Percentiles rank a stretch among this genome's conserved stretches.
These are phyloP conservation scores for Colletotrichum eleusines DNA, from an alignment of 2,329 filamentous ascomycete species.

Conservation along the genomic window DNA sequence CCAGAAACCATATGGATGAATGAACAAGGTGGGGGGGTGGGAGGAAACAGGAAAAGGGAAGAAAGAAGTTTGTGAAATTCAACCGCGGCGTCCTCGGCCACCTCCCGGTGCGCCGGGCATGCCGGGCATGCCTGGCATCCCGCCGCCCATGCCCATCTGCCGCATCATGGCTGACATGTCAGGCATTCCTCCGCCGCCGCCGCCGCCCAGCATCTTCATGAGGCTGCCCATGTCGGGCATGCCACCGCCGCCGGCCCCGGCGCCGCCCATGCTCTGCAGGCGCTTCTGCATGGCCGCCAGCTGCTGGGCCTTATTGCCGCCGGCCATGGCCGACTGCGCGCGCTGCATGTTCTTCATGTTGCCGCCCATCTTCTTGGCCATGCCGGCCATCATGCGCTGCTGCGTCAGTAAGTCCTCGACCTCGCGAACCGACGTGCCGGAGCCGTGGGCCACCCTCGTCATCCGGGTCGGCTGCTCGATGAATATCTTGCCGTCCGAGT, in stretches of 20 bases:
- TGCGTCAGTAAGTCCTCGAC: constrained; percentile 98
- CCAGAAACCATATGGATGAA: background rate
- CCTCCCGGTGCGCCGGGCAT: constrained; percentile 42
- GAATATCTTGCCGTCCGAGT: constrained; percentile 94
- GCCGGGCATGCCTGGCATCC: constrained; percentile 58
- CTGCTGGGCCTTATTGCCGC: constrained; percentile 91
- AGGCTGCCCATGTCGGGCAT: constrained; percentile 70
- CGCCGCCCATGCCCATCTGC: constrained; percentile 75
- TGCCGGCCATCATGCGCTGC: constrained; percentile 97
- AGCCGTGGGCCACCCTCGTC: constrained; percentile 90
- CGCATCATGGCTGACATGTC: constrained; percentile 77
- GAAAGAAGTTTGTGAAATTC: constrained; percentile 1
- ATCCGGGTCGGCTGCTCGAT: constrained; percentile 92
- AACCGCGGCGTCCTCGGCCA: constrained; percentile 29
- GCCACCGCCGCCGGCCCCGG: constrained; percentile 68
- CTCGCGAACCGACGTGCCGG: constrained; percentile 89
- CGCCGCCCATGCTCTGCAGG: constrained; percentile 90
- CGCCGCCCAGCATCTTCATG: constrained; percentile 91
- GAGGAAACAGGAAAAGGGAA: background rate
- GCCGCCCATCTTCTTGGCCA: constrained; percentile 99
- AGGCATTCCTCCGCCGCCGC: constrained; percentile 65
- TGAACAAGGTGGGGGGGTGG: background rate
- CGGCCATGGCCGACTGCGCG: constrained; percentile 90
- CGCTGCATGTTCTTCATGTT: constrained; percentile 98
- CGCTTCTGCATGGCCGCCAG: constrained; percentile 98